Base-by-base conservation (phyloP, 805 yeast genomes). In the Lipomyces sp. region DNA sequence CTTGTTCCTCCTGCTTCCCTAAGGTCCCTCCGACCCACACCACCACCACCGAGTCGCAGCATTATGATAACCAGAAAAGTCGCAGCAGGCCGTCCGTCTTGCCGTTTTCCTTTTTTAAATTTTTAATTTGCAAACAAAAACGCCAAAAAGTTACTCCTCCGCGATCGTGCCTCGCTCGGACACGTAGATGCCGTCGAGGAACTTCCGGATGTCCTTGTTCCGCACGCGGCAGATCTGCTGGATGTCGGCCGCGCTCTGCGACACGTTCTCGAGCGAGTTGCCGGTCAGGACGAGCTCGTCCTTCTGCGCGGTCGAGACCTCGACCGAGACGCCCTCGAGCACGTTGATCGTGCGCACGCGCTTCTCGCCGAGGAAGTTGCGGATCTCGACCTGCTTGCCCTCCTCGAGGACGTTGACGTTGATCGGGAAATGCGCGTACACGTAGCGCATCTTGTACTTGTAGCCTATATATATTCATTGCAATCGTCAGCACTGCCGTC, bases 181-280 rank as follows among this genome's bases (percentile, higher is more conserved):
- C 69, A 91, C 98, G 77, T 91, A 91, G 80, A 91, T 90, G 89
- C 99, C 99, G 77, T 95, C 98, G 82, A 93, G 86, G 84, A 91
- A 91, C 83, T 91, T 91, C 80, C 98, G 87, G 90, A 93, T 91
- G 93, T 91, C 98, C 91, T 93, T 93, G 93, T 91, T 91, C 82
- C 96, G 86, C 73, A 89, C 98, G 76, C 95, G 83, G 82, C 97
- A 89, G 76, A 82, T 82, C 81, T 91, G 98, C 79, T 91, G 96
- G 69, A 93, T 81, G 73, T 89, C 96, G 70, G 98, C 98, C 76
- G 95, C 93, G 71, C 89, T 86, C 80, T 91, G 98, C 63, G 98
- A 93, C 66, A 91, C 98, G 70, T 82, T 86, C 79, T 91, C 97
- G 67, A 88, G 80, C 59, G 97, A 91, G 91, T 88, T 90, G 78